These are phyloP conservation scores for Picea glauca DNA, from an alignment of 75 land plant genomes.

Conservation along the genomic window DNA sequence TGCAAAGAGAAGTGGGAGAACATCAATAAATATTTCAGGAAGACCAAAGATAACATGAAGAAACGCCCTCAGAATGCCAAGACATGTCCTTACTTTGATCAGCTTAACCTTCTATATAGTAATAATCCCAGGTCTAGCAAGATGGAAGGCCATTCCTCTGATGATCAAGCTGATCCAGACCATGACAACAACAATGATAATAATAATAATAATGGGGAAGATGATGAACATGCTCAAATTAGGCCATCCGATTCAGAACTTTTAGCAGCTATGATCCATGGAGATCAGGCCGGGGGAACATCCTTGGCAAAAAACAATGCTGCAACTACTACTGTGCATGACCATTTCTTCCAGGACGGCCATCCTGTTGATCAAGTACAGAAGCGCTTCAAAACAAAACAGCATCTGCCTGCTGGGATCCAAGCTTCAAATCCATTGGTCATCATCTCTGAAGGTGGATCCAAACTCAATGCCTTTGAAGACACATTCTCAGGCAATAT, in stretches of 20 bases:
- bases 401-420: not conserved
- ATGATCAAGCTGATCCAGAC: slow-evolving; percentile 1
- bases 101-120: slow-evolving; percentile 50
- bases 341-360: not conserved
- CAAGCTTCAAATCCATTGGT: not conserved
- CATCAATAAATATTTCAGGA: slow-evolving; percentile 86
- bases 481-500: not conserved
- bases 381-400: slow-evolving; percentile 1
- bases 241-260: slow-evolving; percentile 7
- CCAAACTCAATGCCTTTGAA: slow-evolving; percentile 9
- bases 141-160: not conserved
- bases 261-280: slow-evolving; percentile 6
- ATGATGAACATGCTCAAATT: slow-evolving; percentile 9
- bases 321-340: not conserved
- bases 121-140: not conserved
- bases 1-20: slow-evolving; percentile 96
- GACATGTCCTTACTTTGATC: slow-evolving; percentile 70
- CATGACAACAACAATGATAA: not conserved
- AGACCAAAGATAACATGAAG: slow-evolving; percentile 45
- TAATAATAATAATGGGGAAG: not conserved
- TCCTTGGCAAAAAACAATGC: not conserved
- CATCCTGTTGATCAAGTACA: not conserved
- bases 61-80: slow-evolving; percentile 46
- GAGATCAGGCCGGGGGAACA: not conserved
- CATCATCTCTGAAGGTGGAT: not conserved